Conservation (phyloP, 2,329 filamentous ascomycete species). For the Hymenoscyphus fructigenus region DNA sequence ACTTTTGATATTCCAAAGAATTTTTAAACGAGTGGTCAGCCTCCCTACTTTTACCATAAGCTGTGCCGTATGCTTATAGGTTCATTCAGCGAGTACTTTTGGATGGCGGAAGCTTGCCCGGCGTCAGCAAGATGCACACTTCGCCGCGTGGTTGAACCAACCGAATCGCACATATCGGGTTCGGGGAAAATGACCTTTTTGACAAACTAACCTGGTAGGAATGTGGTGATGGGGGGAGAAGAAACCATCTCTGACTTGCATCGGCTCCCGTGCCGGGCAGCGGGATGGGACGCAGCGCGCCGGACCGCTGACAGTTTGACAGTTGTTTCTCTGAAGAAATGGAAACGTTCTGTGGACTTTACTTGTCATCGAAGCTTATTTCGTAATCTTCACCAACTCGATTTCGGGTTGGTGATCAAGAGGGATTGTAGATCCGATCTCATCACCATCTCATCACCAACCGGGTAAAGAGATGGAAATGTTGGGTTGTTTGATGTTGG, state of each 20-base stretch:
- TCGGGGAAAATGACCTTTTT: neutral
- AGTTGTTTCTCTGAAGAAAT: neutral
- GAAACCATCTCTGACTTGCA: constrained; percentile 5
- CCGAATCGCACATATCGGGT: constrained; percentile 3
- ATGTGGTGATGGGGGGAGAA: neutral
- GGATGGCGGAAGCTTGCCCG: neutral
- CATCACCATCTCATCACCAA: neutral
- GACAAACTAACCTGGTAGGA: neutral
- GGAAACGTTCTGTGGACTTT: neutral
- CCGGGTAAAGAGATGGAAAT: neutral
- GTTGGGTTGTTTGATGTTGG: neutral
- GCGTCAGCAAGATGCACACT: constrained; percentile 1
- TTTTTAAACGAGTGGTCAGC: neutral
- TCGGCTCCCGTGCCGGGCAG: constrained; percentile 1
- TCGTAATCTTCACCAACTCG: neutral
- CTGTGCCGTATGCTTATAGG: neutral
- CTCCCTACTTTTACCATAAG: constrained; percentile 2
- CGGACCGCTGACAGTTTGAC: neutral
- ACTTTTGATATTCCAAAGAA: neutral
- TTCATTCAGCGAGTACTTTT: neutral
- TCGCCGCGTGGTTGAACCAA: neutral
- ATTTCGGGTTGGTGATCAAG: neutral
- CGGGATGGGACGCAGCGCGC: constrained; percentile 5
- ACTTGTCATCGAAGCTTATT: neutral
- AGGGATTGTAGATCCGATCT: neutral